These are phyloP conservation scores for Globisporangium takayamanum DNA, from an alignment of 352 stramenopile species.

Conservation along the genomic window DNA sequence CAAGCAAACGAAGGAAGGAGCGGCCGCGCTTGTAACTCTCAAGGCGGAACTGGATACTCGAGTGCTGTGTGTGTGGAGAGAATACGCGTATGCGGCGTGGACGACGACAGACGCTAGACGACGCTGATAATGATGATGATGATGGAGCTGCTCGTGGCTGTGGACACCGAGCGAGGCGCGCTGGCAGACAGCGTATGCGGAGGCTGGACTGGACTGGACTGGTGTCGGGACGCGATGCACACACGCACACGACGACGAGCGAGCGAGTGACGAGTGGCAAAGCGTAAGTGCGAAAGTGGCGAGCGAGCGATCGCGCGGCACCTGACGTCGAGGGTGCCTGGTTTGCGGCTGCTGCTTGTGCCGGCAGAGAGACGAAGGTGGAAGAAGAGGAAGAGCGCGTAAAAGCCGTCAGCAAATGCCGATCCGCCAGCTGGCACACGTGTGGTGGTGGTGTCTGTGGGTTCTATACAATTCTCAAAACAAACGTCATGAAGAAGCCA, in stretches of 20 bases:
- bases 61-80: too few relatives aligned
- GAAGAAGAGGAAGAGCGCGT: not conserved
- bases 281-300: not conserved
- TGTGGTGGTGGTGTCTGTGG: not conserved
- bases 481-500: too few relatives aligned
- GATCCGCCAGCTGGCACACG: not conserved
- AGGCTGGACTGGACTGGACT: not conserved
- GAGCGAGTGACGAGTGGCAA: not conserved
- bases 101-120: too few relatives aligned
- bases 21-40: too few relatives aligned
- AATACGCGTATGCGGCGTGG: too few relatives aligned
- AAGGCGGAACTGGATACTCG: too few relatives aligned
- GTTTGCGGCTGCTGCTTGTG: not conserved
- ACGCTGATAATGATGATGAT: not conserved
- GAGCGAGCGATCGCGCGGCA: too few relatives aligned
- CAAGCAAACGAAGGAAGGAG: too few relatives aligned
- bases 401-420: not conserved
- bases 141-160: not conserved
- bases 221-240: conserved; percentile 1
- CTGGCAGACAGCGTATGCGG: not conserved
- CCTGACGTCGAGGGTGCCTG: not conserved
- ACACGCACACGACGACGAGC: not conserved
- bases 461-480: not conserved
- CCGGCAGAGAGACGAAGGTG: not conserved
- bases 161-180: not conserved